Conservation (phyloP, 495 filamentous ascomycete genomes). For the Venustampulla echinocandica region DNA sequence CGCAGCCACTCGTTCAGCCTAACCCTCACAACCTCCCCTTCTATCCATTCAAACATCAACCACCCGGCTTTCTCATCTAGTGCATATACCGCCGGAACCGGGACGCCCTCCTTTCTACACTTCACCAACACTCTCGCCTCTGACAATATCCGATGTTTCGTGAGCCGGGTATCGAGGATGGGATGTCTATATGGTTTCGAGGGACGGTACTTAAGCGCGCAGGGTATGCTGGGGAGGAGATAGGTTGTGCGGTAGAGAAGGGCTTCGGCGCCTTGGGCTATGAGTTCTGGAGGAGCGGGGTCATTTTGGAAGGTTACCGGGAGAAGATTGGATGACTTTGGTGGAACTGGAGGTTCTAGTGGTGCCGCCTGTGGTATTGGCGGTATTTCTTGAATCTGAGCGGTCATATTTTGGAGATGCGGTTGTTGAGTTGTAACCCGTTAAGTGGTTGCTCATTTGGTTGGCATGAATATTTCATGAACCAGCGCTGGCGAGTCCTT, state of each 20-base stretch:
- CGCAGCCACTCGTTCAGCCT: conserved; percentile 58
- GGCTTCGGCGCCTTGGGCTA: conserved; percentile 91
- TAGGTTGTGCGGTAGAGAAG: conserved; percentile 83
- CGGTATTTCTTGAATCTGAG: conserved; percentile 2
- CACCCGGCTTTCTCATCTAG: conserved; percentile 75
- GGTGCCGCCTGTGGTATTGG: background rate
- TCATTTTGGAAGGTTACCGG: conserved; percentile 56
- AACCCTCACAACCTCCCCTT: conserved; percentile 58
- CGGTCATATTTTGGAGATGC: background rate
- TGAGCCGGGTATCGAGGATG: conserved; percentile 77
- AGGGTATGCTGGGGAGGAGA: conserved; percentile 57
- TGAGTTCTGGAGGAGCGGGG: conserved; percentile 48
- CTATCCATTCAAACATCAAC: conserved; percentile 87
- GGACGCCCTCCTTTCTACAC: conserved; percentile 65
- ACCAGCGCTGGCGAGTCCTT: background rate
- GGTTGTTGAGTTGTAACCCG: no score
- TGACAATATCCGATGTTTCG: conserved; percentile 72
- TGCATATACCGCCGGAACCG: conserved; percentile 67
- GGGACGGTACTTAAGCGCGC: conserved; percentile 88
- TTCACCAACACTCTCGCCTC: conserved; percentile 79
- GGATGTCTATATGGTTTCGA: conserved; percentile 90
- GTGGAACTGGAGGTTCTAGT: background rate
- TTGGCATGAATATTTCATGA: background rate
- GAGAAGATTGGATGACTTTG: conserved; percentile 36
- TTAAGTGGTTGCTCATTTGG: background rate